A percentile compares a stretch with the other conserved stretches of the same genome.
Conservation (phyloP, 2,329 filamentous ascomycete species). For the Colletotrichum echinochloae region DNA sequence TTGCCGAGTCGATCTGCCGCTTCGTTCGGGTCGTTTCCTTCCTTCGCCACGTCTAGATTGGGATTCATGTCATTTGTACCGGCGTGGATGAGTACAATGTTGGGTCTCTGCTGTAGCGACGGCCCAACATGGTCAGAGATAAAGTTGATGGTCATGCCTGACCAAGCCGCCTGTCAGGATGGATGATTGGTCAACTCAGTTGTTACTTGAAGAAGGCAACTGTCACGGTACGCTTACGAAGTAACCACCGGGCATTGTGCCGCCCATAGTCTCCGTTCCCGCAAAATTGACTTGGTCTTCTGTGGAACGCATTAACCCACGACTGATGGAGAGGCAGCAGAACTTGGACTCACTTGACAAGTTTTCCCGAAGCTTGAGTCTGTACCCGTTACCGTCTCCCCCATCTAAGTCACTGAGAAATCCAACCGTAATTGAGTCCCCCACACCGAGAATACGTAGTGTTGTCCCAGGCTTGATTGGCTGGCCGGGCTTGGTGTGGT, state of each 20-base stretch:
- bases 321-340: too few relatives aligned
- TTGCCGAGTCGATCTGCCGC: constrained; percentile 47
- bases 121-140: constrained; percentile 48
- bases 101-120: constrained; percentile 51
- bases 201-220: too few relatives aligned
- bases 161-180: constrained; percentile 49
- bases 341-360: constrained; percentile 45
- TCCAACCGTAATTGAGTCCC: constrained; percentile 54
- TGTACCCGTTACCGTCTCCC: constrained; percentile 53
- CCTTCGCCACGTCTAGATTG: constrained; percentile 44
- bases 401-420: constrained; percentile 38
- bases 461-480: constrained; percentile 45
- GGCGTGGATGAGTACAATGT: constrained; percentile 52
- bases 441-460: constrained; percentile 52
- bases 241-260: constrained; percentile 49
- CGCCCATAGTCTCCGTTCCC: constrained; percentile 45
- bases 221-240: constrained; percentile 46
- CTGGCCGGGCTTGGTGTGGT: constrained; percentile 17
- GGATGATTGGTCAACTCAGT: neutral
- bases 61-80: constrained; percentile 55
- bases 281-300: constrained; percentile 48
- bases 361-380: constrained; percentile 46
- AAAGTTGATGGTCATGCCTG: constrained; percentile 52
- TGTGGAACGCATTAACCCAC: neutral
- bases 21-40: constrained; percentile 49